Conservation (phyloP, 441 rosid species). For the Macaranga tanarius region DNA sequence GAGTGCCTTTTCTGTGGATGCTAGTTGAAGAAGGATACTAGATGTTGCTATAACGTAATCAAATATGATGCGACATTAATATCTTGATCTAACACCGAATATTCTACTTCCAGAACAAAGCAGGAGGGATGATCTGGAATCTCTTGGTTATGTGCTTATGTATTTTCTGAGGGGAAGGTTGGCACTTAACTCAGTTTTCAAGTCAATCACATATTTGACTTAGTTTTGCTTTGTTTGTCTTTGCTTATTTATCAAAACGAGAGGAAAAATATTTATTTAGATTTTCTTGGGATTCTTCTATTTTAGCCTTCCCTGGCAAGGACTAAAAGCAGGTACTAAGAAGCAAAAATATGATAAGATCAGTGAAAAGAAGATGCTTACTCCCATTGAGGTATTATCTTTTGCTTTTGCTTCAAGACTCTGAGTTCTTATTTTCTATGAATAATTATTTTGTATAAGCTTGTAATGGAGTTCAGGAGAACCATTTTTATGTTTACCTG, state of each 20-base stretch:
- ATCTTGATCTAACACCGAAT: slow-evolving; percentile 8
- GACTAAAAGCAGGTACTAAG: slow-evolving; percentile 85
- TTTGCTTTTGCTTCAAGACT: slow-evolving; percentile 19
- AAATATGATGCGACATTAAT: slow-evolving; percentile 1
- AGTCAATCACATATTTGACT: slow-evolving; percentile 16
- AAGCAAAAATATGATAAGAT: slow-evolving; percentile 92
- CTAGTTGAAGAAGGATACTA: slow-evolving; percentile 18
- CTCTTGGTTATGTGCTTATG: slow-evolving; percentile 90
- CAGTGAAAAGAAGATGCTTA: slow-evolving; percentile 84
- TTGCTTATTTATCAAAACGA: background rate
- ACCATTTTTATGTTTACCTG: background rate
- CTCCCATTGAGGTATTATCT: slow-evolving; percentile 65
- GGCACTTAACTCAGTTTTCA: slow-evolving; percentile 7
- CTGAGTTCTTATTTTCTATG: background rate
- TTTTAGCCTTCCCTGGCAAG: slow-evolving; percentile 91
- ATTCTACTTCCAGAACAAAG: slow-evolving; percentile 63
- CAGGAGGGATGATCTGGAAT: slow-evolving; percentile 91
- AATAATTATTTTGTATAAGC: background rate
- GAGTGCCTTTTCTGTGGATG: slow-evolving; percentile 29
- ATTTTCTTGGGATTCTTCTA: slow-evolving; percentile 17
- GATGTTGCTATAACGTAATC: background rate
- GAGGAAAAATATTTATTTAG: background rate
- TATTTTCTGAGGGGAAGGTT: slow-evolving; percentile 93
- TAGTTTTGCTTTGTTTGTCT: background rate
- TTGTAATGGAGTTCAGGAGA: background rate